phyloP scores from a whole-genome alignment of 257 asterid genomes.

The Solanum chiquidenum region DNA sequence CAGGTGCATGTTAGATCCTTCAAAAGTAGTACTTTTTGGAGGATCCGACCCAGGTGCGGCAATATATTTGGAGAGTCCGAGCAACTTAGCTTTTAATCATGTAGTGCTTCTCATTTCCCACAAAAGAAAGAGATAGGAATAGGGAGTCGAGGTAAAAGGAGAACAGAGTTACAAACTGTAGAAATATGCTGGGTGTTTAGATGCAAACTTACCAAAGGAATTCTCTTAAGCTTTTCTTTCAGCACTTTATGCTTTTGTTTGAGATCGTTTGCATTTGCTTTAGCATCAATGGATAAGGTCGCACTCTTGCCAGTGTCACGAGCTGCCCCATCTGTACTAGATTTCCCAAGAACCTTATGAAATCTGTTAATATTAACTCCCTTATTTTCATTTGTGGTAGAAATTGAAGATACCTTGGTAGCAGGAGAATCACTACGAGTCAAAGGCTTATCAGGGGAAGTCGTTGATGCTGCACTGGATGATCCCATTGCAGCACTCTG shows the following conservation, averaged over 20 bases:
- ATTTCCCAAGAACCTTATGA: slow-evolving; percentile 99
- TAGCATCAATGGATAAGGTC: slow-evolving; percentile 58
- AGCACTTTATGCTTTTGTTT: slow-evolving; percentile 26
- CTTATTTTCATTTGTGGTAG: slow-evolving; percentile 81
- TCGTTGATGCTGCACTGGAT: background rate
- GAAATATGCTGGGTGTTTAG: background rate
- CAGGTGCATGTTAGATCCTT: background rate
- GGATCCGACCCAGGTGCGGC: background rate
- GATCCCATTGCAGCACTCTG: background rate
- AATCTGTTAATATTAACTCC: slow-evolving; percentile 95
- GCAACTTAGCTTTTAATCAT: background rate
- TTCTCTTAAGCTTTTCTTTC: slow-evolving; percentile 27
- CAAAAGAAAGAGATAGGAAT: background rate
- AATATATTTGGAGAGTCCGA: background rate
- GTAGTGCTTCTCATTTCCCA: background rate
- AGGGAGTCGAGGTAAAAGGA: background rate
- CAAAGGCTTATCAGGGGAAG: background rate
- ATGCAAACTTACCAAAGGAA: background rate
- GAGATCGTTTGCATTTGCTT: background rate
- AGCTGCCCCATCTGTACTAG: slow-evolving; percentile 95
- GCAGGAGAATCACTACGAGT: background rate
- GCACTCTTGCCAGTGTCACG: slow-evolving; percentile 62
- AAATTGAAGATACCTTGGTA: background rate
- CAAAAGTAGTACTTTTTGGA: too few relatives aligned
- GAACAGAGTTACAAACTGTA: background rate